Evolutionary conservation across 2,329 filamentous ascomycete species (phyloP), one percentile per base, ranked within the genome.

Genomic region (Mollisia scopiformis): DNA sequence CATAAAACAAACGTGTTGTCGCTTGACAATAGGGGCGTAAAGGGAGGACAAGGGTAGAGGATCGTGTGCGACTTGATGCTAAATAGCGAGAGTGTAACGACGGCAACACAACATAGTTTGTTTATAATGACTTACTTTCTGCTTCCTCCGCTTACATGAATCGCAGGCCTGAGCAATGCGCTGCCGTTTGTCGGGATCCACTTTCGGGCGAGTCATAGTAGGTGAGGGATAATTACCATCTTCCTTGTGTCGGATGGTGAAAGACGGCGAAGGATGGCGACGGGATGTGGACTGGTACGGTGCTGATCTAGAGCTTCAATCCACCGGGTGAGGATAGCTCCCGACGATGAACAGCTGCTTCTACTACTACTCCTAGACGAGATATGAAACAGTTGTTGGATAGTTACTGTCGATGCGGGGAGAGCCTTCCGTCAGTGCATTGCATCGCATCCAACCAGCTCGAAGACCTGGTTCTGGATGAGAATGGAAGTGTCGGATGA

Each of bases 81-180:
- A 47, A 23, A 23, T 25, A 14, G 23, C 5, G 43, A 47, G n/a
- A 23, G 13, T 16, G 43, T 23, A 28, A 25, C n/a, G 31, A 35
- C 31, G 31, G 7, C 31, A 35, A 35, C 11, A 23, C 43, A 28
- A 25, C 16, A 47, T 25, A 28, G n/a, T 14, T 28, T 47, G 8
- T 16, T 13, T 47, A 14, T 27, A 27, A 16, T 30, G 11, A 62
- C 68, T 59, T 55, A 69, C 68, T 63, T 71, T 69, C 54, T 69
- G 66, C 56, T 71, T 71, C 46, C 66, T 63, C 31, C 64, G 57
- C 52, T 71, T 71, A 51, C 69, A 71, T 25, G 61, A 60, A 35
- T 69, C 65, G 57, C 69, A 71, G 11, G 69, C 69, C 16, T 67
- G 68, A 27, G 68, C 62, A 27, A 61, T 67, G 21, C 69, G 59